Evolutionary conservation across 2,329 filamentous ascomycete species (phyloP).

Genomic region (Penicillium sp.): DNA sequence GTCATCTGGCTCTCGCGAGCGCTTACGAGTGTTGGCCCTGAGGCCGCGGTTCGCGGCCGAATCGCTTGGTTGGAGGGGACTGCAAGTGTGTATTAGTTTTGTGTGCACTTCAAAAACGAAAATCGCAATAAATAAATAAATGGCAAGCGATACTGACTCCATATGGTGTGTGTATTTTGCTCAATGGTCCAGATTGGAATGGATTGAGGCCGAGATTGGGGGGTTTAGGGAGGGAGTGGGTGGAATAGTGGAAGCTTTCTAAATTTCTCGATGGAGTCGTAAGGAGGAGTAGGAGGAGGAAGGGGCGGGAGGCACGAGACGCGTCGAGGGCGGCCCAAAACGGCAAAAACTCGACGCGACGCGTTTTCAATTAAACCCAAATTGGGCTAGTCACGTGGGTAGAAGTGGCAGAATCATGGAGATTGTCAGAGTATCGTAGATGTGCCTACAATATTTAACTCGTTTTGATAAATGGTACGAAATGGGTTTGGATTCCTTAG

Average conservation of each 20-base stretch:
- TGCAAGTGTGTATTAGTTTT: constrained; percentile 19
- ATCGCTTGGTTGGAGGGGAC: constrained; percentile 75
- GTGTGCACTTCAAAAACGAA: constrained; percentile 1
- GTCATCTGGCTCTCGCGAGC: constrained; percentile 67
- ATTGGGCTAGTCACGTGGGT: not conserved
- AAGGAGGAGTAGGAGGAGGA: constrained; percentile 25
- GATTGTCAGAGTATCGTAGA: no score
- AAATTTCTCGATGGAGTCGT: constrained; percentile 13
- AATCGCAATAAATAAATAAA: constrained; percentile 1
- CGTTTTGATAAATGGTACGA: no score
- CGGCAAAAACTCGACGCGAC: constrained; percentile 19
- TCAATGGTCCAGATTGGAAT: constrained; percentile 10
- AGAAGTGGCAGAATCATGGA: not conserved
- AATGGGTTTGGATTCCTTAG: no score
- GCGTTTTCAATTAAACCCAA: constrained; percentile 38
- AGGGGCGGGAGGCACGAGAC: constrained; percentile 16
- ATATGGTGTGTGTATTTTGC: constrained; percentile 31
- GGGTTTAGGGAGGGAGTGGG: not conserved
- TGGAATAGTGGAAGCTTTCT: constrained; percentile 1
- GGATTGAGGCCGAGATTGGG: constrained; percentile 6
- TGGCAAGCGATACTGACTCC: constrained; percentile 30
- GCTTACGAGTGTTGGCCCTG: constrained; percentile 61
- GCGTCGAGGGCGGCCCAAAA: constrained; percentile 9
- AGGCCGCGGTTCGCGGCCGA: constrained; percentile 80
- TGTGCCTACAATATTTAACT: no score